Percentiles rank a stretch among this genome's conserved stretches.
phyloP scores from a whole-genome alignment of 306 rosid genomes.

The Adenanthera pavonina region DNA sequence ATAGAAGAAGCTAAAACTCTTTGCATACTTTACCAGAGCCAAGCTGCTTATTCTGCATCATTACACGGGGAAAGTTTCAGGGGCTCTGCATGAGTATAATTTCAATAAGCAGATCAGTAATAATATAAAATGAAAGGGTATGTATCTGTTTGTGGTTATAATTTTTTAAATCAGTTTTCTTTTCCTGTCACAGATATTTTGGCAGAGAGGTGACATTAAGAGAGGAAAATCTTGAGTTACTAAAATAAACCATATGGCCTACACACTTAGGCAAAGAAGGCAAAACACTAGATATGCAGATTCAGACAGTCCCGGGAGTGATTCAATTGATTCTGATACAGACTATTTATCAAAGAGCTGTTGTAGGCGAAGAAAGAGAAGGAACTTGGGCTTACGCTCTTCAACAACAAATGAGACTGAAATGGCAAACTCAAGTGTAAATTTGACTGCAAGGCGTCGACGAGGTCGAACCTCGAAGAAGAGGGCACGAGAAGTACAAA shows the following conservation, averaged over 20 bases:
- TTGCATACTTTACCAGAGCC: not conserved
- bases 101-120: not conserved
- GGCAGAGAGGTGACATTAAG: not conserved
- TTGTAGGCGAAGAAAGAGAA: not conserved
- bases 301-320: slow-evolving; percentile 23
- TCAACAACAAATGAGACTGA: not conserved
- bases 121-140: not conserved
- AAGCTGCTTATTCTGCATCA: not conserved
- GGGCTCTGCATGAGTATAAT: not conserved
- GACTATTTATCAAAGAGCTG: slow-evolving; percentile 8
- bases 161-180: not conserved
- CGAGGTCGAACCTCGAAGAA: slow-evolving; percentile 6
- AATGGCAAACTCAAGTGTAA: not conserved
- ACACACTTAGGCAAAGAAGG: slow-evolving; percentile 31
- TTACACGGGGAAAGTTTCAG: not conserved
- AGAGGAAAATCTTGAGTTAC: not conserved
- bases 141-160: not conserved
- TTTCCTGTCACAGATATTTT: slow-evolving; percentile 17
- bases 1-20: slow-evolving; percentile 17
- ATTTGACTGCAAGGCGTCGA: not conserved
- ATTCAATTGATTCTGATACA: slow-evolving; percentile 30
- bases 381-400: not conserved
- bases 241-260: slow-evolving; percentile 30
- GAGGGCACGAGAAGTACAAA: not conserved
- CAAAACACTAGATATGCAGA: not conserved